Evolutionary conservation across 495 filamentous ascomycete species (phyloP).

Genomic region (Neurospora hispaniola): DNA sequence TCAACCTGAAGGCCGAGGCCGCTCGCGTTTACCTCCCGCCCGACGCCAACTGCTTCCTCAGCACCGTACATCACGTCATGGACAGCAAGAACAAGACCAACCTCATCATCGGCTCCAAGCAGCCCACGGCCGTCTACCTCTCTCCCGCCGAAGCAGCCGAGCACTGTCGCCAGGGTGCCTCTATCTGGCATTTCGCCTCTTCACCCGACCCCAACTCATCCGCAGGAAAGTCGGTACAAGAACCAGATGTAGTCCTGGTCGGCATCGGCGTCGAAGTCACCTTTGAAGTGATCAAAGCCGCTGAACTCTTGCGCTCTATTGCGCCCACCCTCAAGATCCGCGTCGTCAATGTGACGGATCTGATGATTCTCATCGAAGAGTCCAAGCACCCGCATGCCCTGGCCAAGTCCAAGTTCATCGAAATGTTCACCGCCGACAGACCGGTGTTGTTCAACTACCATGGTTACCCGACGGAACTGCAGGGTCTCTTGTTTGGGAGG

Average conservation of each 20-base stretch:
- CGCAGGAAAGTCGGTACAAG: conserved; percentile 4
- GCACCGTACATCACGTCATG: conserved; percentile 54
- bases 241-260: conserved; percentile 59
- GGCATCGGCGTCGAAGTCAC: conserved; percentile 63
- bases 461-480: conserved; percentile 52
- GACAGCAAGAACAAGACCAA: conserved; percentile 58
- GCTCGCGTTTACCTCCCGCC: conserved; percentile 61
- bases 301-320: conserved; percentile 43
- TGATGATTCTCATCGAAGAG: conserved; percentile 55
- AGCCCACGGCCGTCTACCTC: conserved; percentile 59
- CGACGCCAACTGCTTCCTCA: conserved; percentile 63
- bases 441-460: conserved; percentile 64
- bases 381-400: conserved; percentile 54
- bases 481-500: conserved; percentile 54
- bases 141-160: conserved; percentile 51
- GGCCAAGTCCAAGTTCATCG: conserved; percentile 39
- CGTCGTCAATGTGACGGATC: conserved; percentile 64
- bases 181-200: conserved; percentile 54
- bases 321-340: conserved; percentile 47
- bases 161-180: conserved; percentile 55
- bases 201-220: neutral
- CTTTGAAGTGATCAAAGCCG: conserved; percentile 59
- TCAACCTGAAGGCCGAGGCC: conserved; percentile 55
- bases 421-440: conserved; percentile 50
- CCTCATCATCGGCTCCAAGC: conserved; percentile 65